phyloP scores from a whole-genome alignment of 768 basidiomycete genomes.

The Pholiota conissans region DNA sequence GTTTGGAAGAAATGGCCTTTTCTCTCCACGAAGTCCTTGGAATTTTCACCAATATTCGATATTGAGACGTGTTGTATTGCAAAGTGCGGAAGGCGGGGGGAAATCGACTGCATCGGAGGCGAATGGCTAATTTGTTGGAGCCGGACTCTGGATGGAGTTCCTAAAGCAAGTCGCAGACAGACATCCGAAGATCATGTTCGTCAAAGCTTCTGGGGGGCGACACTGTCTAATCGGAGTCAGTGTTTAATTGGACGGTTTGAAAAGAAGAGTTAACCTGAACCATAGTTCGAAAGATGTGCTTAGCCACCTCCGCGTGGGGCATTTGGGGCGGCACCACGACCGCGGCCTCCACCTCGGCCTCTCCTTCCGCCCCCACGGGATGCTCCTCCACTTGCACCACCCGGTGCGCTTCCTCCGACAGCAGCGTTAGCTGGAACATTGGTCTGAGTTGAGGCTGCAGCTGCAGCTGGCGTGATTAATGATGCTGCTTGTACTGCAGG shows the following conservation, averaged over 20 bases:
- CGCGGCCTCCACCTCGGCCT: constrained; percentile 12
- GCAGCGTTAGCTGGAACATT: constrained; percentile 7
- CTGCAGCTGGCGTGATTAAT: background rate
- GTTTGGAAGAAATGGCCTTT: too few relatives aligned
- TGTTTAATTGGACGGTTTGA: too few relatives aligned
- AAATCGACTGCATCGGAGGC: background rate
- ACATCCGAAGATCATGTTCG: background rate
- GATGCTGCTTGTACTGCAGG: background rate
- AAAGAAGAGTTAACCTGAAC: too few relatives aligned
- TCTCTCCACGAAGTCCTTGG: too few relatives aligned
- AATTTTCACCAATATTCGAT: background rate
- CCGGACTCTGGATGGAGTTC: background rate
- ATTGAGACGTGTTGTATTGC: background rate
- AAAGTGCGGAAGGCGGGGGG: background rate
- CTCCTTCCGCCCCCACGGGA: constrained; percentile 5
- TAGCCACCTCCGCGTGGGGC: constrained; percentile 11
- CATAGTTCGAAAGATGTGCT: too few relatives aligned
- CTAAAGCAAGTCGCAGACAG: background rate
- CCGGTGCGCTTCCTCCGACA: constrained; percentile 8
- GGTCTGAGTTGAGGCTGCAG: background rate
- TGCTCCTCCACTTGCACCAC: constrained; percentile 11
- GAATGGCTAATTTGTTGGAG: background rate
- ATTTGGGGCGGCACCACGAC: constrained; percentile 8
- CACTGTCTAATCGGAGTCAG: background rate
- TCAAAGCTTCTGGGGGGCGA: background rate